These are phyloP conservation scores for Ustilago hordei DNA, from an alignment of 1,284 basidiomycete species.

Conservation along the genomic window DNA sequence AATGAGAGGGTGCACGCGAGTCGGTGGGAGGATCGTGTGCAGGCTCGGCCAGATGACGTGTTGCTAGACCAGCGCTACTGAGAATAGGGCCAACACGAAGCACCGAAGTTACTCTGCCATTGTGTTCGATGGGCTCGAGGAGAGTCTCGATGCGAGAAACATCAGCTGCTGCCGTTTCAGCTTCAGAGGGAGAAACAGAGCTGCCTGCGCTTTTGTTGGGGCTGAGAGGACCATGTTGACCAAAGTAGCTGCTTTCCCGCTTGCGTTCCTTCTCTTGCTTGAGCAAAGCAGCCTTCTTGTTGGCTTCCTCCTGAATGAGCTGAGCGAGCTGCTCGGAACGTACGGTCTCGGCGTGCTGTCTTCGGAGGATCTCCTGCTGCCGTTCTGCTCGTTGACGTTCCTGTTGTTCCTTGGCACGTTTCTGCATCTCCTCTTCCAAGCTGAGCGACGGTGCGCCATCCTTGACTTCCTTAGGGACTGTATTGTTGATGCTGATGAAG, in stretches of 20 bases:
- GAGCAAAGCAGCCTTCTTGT: constrained; percentile 54
- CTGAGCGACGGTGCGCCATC: constrained; percentile 52
- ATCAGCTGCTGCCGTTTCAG: constrained; percentile 11
- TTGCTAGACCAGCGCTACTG: constrained; percentile 37
- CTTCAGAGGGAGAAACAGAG: constrained; percentile 1
- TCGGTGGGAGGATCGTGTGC: constrained; percentile 47
- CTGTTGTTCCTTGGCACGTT: constrained; percentile 57
- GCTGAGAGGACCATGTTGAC: constrained; percentile 27
- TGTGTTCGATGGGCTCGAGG: constrained; percentile 57
- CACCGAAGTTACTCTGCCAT: constrained; percentile 39
- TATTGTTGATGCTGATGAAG: constrained; percentile 60
- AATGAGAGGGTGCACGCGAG: constrained; percentile 24
- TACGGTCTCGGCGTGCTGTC: constrained; percentile 44
- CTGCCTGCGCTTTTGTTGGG: constrained; percentile 19
- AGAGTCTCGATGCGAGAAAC: constrained; percentile 52
- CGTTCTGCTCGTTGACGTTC: constrained; percentile 34
- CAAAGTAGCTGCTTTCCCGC: constrained; percentile 41
- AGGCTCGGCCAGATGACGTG: constrained; percentile 49
- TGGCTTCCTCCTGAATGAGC: constrained; percentile 58
- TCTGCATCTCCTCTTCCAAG: constrained; percentile 65
- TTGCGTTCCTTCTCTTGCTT: constrained; percentile 52
- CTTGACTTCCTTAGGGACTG: constrained; percentile 33
- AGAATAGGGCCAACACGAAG: constrained; percentile 60
- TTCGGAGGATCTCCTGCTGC: constrained; percentile 38
- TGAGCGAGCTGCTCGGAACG: constrained; percentile 57